Conservation (phyloP, 1,284 basidiomycete species). For the Apiotrichum gracile region DNA sequence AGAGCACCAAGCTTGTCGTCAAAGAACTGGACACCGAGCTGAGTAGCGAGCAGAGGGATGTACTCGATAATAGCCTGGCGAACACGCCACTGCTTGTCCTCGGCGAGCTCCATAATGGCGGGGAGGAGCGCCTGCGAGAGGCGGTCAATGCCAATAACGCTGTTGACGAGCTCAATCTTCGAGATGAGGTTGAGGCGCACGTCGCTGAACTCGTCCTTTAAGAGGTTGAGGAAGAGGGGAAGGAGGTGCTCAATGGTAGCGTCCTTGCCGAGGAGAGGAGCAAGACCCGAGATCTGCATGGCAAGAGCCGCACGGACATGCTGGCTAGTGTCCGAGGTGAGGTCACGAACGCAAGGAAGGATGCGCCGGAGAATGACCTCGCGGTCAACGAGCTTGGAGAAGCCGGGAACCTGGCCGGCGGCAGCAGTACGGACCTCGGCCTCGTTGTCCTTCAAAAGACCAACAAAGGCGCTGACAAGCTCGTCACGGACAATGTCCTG, state of each 20-base stretch:
- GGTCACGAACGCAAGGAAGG: constrained; percentile 92
- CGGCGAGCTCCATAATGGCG: constrained; percentile 95
- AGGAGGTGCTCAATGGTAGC: constrained; percentile 95
- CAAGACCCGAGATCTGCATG: constrained; percentile 95
- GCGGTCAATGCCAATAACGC: constrained; percentile 95
- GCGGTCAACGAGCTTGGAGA: constrained; percentile 88
- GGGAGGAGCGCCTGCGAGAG: constrained; percentile 93
- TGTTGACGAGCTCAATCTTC: constrained; percentile 94
- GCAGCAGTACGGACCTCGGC: constrained; percentile 97
- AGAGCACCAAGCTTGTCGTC: constrained; percentile 94
- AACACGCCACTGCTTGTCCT: constrained; percentile 99
- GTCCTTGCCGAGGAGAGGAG: constrained; percentile 88
- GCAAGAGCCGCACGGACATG: constrained; percentile 96
- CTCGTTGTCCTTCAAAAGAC: constrained; percentile 95
- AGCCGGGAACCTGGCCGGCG: constrained; percentile 93
- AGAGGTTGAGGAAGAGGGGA: constrained; percentile 88
- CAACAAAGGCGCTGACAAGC: constrained; percentile 86
- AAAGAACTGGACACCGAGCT: constrained; percentile 94
- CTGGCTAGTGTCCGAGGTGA: constrained; percentile 89
- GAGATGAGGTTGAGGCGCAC: constrained; percentile 98
- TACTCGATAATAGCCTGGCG: constrained; percentile 99
- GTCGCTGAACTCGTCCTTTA: constrained; percentile 99
- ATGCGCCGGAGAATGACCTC: constrained; percentile 90
- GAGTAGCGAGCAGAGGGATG: constrained; percentile 90
- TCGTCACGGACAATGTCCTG: constrained; percentile 89